These are phyloP conservation scores for Peronospora farinosa DNA, from an alignment of 352 stramenopile genomes.

Conservation along the genomic window DNA sequence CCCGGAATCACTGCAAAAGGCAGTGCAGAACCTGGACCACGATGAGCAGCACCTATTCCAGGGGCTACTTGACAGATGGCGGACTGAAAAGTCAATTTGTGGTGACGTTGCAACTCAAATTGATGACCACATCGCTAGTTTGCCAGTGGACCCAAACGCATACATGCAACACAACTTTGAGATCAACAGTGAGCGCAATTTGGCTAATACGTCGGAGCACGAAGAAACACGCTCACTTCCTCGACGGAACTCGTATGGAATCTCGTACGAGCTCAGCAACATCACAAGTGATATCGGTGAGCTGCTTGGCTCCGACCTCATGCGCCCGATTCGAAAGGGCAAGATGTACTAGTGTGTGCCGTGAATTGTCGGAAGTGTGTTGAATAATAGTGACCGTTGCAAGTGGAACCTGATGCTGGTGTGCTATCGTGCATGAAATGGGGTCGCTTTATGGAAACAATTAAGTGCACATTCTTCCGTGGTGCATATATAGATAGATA, in stretches of 20 bases:
- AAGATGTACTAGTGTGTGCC: slow-evolving; percentile 41
- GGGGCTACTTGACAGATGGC: slow-evolving; percentile 52
- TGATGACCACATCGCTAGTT: slow-evolving; percentile 24
- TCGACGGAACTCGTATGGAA: slow-evolving; percentile 33
- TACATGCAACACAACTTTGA: slow-evolving; percentile 33
- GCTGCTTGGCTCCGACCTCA: slow-evolving; percentile 41
- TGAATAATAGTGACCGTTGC: no score
- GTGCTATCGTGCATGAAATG: no score
- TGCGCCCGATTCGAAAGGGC: slow-evolving; percentile 58
- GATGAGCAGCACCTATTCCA: slow-evolving; percentile 70
- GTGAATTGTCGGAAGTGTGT: not conserved
- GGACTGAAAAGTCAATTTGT: slow-evolving; percentile 18
- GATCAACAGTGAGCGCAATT: slow-evolving; percentile 31
- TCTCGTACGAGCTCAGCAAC: slow-evolving; percentile 31
- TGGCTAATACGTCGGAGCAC: slow-evolving; percentile 38
- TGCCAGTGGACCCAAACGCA: slow-evolving; percentile 38
- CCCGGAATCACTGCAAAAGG: slow-evolving; percentile 46
- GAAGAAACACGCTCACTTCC: slow-evolving; percentile 22
- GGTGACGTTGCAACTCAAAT: slow-evolving; percentile 16
- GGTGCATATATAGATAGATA: slow-evolving; percentile 85
- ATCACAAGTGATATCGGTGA: slow-evolving; percentile 51
- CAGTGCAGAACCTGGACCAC: slow-evolving; percentile 46
- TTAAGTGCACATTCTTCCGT: no score
- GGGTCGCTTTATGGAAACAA: no score
- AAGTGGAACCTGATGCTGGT: no score